Base-by-base conservation (phyloP, 2,329 filamentous ascomycete species). In the Alternaria sp. region DNA sequence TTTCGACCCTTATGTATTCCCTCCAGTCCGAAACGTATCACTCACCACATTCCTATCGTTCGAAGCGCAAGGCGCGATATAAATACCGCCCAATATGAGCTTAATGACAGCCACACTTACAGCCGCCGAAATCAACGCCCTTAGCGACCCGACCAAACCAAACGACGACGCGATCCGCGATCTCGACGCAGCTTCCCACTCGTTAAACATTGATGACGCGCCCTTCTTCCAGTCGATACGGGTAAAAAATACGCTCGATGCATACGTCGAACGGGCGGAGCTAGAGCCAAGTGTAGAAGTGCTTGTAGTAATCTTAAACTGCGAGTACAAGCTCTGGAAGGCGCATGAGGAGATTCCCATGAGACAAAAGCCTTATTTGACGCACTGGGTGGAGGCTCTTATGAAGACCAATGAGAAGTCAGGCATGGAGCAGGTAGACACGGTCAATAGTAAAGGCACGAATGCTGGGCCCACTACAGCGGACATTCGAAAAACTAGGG, bases 321-420 rank as follows among this genome's bases (percentile, higher is more conserved):
- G 74, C 73, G 78, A 80, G 62, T 77, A 76, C 57, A 67, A 68
- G 28, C 72, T 80, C 20, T 79, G 72, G 70, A 57, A 57, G 14
- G 54, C 77, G 60, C 74, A 77, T 41, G 62, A 70, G 34, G 49
- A 55, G 4, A 78, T 69, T 3, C 67, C 72, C 16, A 65, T 80
- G 7, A 64, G 69, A 30, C 59, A 72, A 45, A 80, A 81, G 41
- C 79, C 79, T 2, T 80, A 79, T 60, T 68, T 81, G 20, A 70
- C 73, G 5, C 78, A 81, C 51, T 81, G 79, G 79, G 74, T 81
- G 41, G 77, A 80, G 63, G 70, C 74, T 1, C 56, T 79, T 5
- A 67, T 72, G 56, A 57, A 67, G 5, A 62, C 72, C 3, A 60
- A 66, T 1, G 41, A 22, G 25, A 44, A 54, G 6, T 30, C 36